phyloP scores from a whole-genome alignment of 805 yeast species.

The Yarrowia osloensis region DNA sequence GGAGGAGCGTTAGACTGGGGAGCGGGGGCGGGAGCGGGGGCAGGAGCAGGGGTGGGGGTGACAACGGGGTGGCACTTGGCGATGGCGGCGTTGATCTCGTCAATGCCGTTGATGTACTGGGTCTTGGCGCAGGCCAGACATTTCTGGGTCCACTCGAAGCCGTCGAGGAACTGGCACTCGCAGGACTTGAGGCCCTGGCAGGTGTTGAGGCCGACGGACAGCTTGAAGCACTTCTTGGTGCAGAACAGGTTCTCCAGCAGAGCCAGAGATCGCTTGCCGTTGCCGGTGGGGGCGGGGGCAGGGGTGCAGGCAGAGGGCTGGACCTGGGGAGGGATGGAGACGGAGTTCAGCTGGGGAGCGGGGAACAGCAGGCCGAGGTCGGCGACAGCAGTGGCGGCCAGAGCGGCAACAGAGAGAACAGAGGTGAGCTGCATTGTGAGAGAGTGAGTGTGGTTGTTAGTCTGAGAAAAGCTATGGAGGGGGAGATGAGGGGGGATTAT shows the following conservation, averaged over 20 bases:
- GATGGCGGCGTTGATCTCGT: constrained; percentile 29
- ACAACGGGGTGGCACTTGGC: constrained; percentile 29
- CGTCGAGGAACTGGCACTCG: constrained; percentile 29
- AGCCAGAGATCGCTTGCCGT: constrained; percentile 7
- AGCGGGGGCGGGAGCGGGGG: not conserved
- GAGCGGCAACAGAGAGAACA: constrained; percentile 14
- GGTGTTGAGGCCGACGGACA: constrained; percentile 26
- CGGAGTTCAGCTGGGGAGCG: constrained; percentile 15
- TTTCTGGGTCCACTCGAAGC: constrained; percentile 23
- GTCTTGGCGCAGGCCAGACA: constrained; percentile 28
- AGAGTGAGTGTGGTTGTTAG: constrained; percentile 21
- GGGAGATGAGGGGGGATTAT: not conserved
- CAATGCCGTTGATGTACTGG: constrained; percentile 26
- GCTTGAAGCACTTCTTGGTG: constrained; percentile 30
- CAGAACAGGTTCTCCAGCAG: constrained; percentile 21
- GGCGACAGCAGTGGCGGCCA: constrained; percentile 22
- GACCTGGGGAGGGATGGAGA: constrained; percentile 27
- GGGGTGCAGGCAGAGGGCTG: constrained; percentile 27
- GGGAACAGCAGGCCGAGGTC: constrained; percentile 29
- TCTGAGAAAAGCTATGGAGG: not conserved
- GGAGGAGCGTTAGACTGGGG: not conserved
- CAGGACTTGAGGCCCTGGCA: constrained; percentile 27
- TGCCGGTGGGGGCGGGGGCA: constrained; percentile 10
- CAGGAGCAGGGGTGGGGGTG: not conserved
- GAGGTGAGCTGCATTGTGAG: constrained; percentile 26